Evolutionary conservation across 75 land plant species (phyloP), one percentile per base, ranked within the genome.

Genomic region (Picea sitchensis): DNA sequence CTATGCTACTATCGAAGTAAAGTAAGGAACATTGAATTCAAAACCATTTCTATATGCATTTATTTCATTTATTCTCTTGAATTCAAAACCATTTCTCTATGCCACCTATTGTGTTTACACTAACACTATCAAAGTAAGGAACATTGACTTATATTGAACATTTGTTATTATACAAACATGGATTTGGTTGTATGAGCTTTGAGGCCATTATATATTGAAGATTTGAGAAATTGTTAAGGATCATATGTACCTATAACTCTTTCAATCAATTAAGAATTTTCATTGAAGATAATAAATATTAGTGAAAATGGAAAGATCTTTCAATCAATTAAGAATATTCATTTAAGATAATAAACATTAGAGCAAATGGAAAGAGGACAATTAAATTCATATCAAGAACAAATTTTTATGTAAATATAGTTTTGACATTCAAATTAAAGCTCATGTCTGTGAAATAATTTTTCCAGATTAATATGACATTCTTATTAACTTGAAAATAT

Each of bases 91-190:
- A 54, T 4, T 74, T 56, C 76, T 74, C 31, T 8, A 38, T 14
- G 56, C n/a, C 15, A 18, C 51, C 36, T 92, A 2, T 2, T 74
- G 31, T 26, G 26, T 56, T 74, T 21, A 51, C 21, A 5, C 59
- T 32, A 56, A 13, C 76, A 74, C 17, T 26, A 58, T 18, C 21
- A 56, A 38, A 13, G 76, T 15, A 74, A 56, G 58, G 59, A 56
- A n/a, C 23, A 13, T 2, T 44, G 9, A 17, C 30, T 26, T 23
- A 8, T 20, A 47, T 51, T 26, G 11, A 14, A 41, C 0, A n/a
- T 73, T 26, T 51, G 31, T 38, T 8, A 15, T 51, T 47, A 58
- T 17, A 56, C 4, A 56, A 74, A 51, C 15, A n/a, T 51, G 21
- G 57, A 56, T 12, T 74, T 41, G 51, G 76, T 11, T 74, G 30